Evolutionary conservation across 2,329 filamentous ascomycete genomes (phyloP), one percentile per base, ranked within the genome.

Genomic region (Phaeosphaeria sp.): DNA sequence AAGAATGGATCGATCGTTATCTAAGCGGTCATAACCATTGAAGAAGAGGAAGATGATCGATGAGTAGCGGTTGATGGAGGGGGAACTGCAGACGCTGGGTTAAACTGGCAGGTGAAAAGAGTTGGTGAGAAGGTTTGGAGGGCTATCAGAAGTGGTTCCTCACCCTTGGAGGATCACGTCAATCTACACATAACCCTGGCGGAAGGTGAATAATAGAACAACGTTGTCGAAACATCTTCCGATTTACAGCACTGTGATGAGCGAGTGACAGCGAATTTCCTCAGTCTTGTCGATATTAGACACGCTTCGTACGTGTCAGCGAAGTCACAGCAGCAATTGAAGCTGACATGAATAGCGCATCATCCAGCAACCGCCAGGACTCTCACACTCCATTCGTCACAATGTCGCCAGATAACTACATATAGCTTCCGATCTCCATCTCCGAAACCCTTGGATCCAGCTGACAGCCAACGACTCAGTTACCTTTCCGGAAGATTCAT

Each of bases 131-230:
- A 21, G 41, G 20, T 6, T 9, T 27, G 25, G 25, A 9, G 25
- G 9, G 25, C 25, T 4, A 27, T 5, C 25, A 27, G 9, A 27
- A 27, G 25, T 27, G 4, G 9, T 27, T 9, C 25, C 9, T 27
- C 25, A 27, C 9, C 5, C 25, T 27, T 4, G 9, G 25, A 27
- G 25, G 25, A 27, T 27, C 9, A 9, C 25, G 25, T 27, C 25
- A 27, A 27, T 4, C 9, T 9, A 27, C 4, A 27, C 4, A 4
- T 27, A 27, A 27, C 9, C 25, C 25, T 4, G 25, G 25, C 25
- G 9, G 25, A 77, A 73, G 48, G 88, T 78, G 72, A 91, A 92
- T 0, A 87, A 85, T 41, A 82, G 78, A 18, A 91, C 77, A 60
- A 82, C 81, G 42, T 77, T 75, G 70, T 84, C 77, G 30, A 36